Evolutionary conservation across 1,284 basidiomycete species (phyloP).

Genomic region (Sporisorium iseilematis-ciliati): DNA sequence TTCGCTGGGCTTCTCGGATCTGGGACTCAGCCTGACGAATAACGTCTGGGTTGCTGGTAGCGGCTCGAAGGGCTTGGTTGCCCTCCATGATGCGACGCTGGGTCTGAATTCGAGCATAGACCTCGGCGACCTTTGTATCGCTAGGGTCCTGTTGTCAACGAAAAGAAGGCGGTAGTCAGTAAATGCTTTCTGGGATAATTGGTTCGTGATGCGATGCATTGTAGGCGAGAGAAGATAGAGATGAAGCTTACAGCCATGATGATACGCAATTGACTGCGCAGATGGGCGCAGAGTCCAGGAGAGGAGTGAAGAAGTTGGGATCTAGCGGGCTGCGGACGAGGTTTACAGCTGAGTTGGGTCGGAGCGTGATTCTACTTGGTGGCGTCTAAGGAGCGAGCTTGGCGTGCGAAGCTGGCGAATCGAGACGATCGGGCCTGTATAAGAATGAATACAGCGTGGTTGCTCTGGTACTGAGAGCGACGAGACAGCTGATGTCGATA

Average conservation of each 20-base stretch:
- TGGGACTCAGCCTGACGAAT: slow-evolving; percentile 79
- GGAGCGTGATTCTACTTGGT: not conserved
- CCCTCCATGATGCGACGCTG: slow-evolving; percentile 93
- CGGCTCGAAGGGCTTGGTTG: slow-evolving; percentile 81
- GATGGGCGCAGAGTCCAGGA: slow-evolving; percentile 5
- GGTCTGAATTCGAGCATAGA: slow-evolving; percentile 88
- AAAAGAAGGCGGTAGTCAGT: not conserved
- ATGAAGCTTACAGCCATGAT: slow-evolving; percentile 45
- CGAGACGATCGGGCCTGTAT: not conserved
- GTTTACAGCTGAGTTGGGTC: not conserved
- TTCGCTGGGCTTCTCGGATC: slow-evolving; percentile 87
- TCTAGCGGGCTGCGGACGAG: not conserved
- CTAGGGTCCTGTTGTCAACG: slow-evolving; percentile 46
- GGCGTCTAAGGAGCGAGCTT: not conserved
- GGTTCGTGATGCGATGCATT: too few species aligned
- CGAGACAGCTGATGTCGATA: not conserved
- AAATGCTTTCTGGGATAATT: not conserved
- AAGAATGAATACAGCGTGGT: not conserved
- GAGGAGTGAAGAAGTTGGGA: too few species aligned
- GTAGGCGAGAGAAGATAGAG: not conserved
- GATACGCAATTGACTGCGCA: slow-evolving; percentile 1
- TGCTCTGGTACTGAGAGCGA: not conserved
- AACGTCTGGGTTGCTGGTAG: slow-evolving; percentile 88
- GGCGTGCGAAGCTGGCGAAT: not conserved
- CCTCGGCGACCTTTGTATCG: slow-evolving; percentile 91